phyloP scores from a whole-genome alignment of 2,329 filamentous ascomycete species.

The Westerdykella aurantiaca region DNA sequence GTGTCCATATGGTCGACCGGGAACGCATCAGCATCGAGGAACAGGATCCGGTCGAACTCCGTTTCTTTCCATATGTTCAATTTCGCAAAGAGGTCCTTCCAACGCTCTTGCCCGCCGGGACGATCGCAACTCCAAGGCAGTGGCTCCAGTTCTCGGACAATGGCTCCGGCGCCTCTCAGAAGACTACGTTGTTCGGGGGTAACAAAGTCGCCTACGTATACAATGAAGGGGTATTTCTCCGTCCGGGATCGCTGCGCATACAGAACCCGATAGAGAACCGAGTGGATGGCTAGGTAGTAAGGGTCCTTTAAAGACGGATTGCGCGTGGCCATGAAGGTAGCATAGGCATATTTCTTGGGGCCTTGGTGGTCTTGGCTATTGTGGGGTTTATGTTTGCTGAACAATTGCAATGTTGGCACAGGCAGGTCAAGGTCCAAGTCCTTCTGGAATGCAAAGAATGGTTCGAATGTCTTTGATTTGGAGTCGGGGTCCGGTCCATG shows the following conservation, averaged over 20 bases:
- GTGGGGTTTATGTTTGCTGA: conserved; percentile 17
- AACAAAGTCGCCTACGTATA: conserved; percentile 32
- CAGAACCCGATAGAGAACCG: conserved; percentile 28
- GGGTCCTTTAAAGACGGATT: conserved; percentile 30
- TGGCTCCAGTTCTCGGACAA: conserved; percentile 28
- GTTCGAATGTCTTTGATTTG: conserved; percentile 6
- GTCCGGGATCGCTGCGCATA: conserved; percentile 27
- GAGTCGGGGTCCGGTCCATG: too few relatives aligned
- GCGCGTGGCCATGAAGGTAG: conserved; percentile 29
- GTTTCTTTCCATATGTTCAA: conserved; percentile 34
- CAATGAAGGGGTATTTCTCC: conserved; percentile 23
- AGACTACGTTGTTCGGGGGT: conserved; percentile 25
- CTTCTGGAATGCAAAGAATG: conserved; percentile 22
- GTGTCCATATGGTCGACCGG: conserved; percentile 25
- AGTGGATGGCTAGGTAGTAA: conserved; percentile 32
- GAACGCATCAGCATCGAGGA: conserved; percentile 33
- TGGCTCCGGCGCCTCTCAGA: conserved; percentile 27
- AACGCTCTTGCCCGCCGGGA: conserved; percentile 17
- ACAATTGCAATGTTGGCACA: conserved; percentile 8
- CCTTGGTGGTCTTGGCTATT: conserved; percentile 16
- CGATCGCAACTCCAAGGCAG: conserved; percentile 25
- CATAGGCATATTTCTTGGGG: conserved; percentile 21
- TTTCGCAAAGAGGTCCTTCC: conserved; percentile 34
- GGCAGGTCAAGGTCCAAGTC: conserved; percentile 24
- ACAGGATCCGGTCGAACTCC: conserved; percentile 26